Base-by-base conservation (phyloP, 352 stramenopile genomes). In the Saprolegnia parasitica region DNA sequence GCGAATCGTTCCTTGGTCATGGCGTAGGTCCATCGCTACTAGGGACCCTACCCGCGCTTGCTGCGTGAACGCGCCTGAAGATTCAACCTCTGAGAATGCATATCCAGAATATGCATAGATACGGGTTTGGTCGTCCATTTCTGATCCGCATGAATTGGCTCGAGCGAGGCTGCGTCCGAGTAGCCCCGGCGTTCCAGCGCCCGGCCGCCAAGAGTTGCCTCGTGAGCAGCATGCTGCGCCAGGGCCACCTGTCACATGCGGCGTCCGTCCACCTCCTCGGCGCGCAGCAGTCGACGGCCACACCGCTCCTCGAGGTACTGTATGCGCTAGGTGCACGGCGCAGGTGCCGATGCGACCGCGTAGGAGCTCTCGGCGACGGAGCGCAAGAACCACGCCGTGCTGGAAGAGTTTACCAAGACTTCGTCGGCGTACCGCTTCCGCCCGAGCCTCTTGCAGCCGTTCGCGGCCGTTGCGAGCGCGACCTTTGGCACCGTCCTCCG, bases 391-490 rank as follows among this genome's bases (percentile, higher is more conserved):
- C 24, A 35, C 16, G 63, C 24, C 4, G 20, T n/a, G n/a, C 45
- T 70, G 5, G 54, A 70, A 52, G 45, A 29, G 11, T 70, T 70
- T 70, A 35, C 63, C 16, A 49, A 37, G 47, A 24, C 45, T 16
- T 52, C 21, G 29, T 55, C 50, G 4, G 13, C 16, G 29, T 63
- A 70, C 37, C 77, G 86, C 9, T 93, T 91, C 72, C 84, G 86
- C 21, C 86, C 86, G 29, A 94, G 86, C 73, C 52, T 84, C 11
- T 56, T 86, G 65, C 70, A 89, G 11, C 79, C 86, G 26, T 71
- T 78, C 23, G 49, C 63, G 5, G 29, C 49, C 15, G 45, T 52
- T 47, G 63, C 46, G 11, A 70, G 50, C 49, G 15, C 63, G 18
- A 47, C 63, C 18, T 70, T 70, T 49, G 63, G 63, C 23, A 46